Base-by-base conservation (phyloP, 2,329 filamentous ascomycete genomes). In the Aspergillus sp. region DNA sequence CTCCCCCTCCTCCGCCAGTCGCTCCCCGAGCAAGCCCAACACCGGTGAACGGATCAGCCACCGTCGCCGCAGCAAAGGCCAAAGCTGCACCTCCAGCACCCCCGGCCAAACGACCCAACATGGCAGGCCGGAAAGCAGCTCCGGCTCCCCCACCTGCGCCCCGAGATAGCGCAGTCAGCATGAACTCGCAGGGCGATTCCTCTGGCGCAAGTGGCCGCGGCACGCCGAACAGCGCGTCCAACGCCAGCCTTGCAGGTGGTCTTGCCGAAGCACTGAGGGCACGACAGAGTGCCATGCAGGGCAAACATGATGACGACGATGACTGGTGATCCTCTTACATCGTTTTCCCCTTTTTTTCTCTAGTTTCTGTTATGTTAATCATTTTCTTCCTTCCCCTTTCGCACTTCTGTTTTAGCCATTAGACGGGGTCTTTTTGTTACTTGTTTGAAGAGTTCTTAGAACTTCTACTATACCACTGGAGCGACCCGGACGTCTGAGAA, bases 231-330 rank as follows among this genome's bases (percentile, higher is more conserved):
- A 80, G 76, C 61, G 63, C 73, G 36, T 76, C 73, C n/a, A 78
- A 78, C 56, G 74, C 87, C 13, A 90, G 87, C 71, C 71, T 91
- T 59, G 87, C 85, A 3, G 89, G 88, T 48, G 90, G 89, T 45
- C 76, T 95, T 64, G 90, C 90, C 2, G 89, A 93, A 71, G 89
- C 89, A n/a, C 76, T 95, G 66, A 78, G 89, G 66, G 88, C 89
- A 43, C 81, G 90, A 66, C 89, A 93, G 78, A 86, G 85, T 62
- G 89, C 88, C 5, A 91, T 91, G 87, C 86, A 87, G 45, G 85
- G 83, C 67, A 85, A 85, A 73, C 80, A 84, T 56, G 83, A 87
- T 18, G 86, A 55, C 39, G 53, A 55, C 22, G 87, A 89, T 62
- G 86, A 90, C 68, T 89, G 87, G 87, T 89, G 76, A 69, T 69